Evolutionary conservation across 83 land plant species (phyloP), one percentile per base, ranked within the genome.

Genomic region (Diphasiastrum complanatum): DNA sequence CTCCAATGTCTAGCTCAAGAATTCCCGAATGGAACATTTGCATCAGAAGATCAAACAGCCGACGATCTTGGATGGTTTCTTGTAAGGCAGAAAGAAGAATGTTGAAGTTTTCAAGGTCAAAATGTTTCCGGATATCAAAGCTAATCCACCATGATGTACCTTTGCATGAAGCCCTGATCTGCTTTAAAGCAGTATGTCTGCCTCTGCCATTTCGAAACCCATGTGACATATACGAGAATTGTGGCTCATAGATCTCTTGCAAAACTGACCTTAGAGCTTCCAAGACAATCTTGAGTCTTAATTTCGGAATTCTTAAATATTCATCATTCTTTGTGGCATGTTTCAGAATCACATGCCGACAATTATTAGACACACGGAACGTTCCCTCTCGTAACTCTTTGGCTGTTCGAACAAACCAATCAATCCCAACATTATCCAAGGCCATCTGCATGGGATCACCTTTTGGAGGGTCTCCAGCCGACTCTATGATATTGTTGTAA

Each of bases 71-170:
- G 32, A 85, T 79, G 65, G 78, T 82, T 18, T 66, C 71, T 14
- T 29, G 64, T 2, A 85, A 22, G 5, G 74, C 57, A 10, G 52
- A 55, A 31, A 57, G 53, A 62, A 85, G 57, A 31, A 51, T 77
- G 18, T 50, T 12, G 19, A 82, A 71, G 35, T 79, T 67, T 19
- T 26, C 29, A 14, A 8, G 2, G 20, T 59, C 75, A 61, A 85
- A 82, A 18, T 60, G 27, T 5, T 57, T 57, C n/a, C 37, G 46
- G 50, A 85, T 60, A 4, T 16, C 43, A 66, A 82, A 72, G 23
- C 47, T 58, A 70, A 82, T 73, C 89, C 89, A 85, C 89, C 86
- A 85, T 34, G 35, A 71, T 19, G 86, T 81, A 28, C 77, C 82
- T n/a, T 68, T 19, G 3, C 78, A 75, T 16, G 67, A 28, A 31